Evolutionary conservation across 257 asterid genomes (phyloP).

Genomic region (Jasminum sambac): DNA sequence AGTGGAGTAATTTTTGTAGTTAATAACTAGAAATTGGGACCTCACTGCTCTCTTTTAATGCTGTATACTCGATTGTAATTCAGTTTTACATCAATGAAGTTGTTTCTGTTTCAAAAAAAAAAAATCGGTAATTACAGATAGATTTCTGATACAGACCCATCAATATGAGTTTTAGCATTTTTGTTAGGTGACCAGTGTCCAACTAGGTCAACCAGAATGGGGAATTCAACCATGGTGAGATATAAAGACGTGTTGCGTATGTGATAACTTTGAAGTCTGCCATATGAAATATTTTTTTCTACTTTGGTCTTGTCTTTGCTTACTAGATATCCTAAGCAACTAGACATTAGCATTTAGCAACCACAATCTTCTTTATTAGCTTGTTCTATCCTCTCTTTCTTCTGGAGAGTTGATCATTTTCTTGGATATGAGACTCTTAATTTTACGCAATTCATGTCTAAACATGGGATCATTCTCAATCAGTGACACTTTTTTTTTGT

Average conservation of each 20-base stretch:
- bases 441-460: neutral
- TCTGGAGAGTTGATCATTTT: neutral
- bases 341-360: neutral
- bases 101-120: too few species aligned
- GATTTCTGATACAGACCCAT: neutral
- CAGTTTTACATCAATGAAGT: too few species aligned
- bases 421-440: neutral
- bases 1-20: too few species aligned
- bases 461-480: neutral
- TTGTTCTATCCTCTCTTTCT: neutral
- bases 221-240: neutral
- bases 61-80: too few species aligned
- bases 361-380: neutral
- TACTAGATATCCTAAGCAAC: neutral
- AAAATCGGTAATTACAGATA: neutral
- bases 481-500: neutral
- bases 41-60: too few species aligned
- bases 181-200: neutral
- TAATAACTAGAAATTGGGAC: too few species aligned
- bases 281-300: neutral
- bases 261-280: neutral
- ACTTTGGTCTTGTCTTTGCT: neutral
- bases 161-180: neutral
- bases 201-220: neutral
- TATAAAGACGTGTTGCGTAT: neutral